These are phyloP conservation scores for Auriscalpium microsporum DNA, from an alignment of 768 basidiomycete genomes.

Conservation along the genomic window DNA sequence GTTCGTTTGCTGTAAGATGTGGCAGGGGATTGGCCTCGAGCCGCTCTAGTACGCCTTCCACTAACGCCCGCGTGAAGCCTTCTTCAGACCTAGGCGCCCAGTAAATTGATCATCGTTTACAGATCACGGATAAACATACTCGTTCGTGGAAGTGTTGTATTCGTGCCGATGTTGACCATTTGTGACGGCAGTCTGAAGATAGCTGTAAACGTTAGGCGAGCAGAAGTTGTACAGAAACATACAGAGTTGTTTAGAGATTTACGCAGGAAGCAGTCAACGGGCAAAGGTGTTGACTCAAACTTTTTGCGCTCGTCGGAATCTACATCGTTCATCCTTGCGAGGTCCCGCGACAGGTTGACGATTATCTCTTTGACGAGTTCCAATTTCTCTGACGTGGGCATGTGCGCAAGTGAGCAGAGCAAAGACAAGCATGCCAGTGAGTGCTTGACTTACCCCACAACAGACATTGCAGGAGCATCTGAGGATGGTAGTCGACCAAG, in stretches of 20 bases:
- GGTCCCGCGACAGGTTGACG: constrained; percentile 46
- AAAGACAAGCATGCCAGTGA: background rate
- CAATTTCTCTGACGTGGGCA: constrained; percentile 52
- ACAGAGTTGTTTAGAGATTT: constrained; percentile 20
- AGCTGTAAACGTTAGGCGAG: background rate
- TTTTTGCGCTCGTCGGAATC: background rate
- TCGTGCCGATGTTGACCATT: constrained; percentile 24
- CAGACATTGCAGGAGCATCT: constrained; percentile 85
- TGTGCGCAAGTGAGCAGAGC: background rate
- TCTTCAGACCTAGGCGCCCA: constrained; percentile 31
- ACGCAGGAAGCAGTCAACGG: constrained; percentile 49
- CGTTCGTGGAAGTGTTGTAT: constrained; percentile 53
- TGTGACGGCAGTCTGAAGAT: too few relatives aligned
- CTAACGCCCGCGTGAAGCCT: constrained; percentile 51
- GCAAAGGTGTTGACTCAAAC: constrained; percentile 39
- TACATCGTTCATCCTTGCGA: constrained; percentile 26
- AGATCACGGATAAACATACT: constrained; percentile 12
- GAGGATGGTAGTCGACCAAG: constrained; percentile 85
- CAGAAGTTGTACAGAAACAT: background rate
- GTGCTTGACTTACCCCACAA: constrained; percentile 64
- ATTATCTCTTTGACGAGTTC: constrained; percentile 81
- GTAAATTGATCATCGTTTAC: background rate
- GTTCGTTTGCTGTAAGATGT: constrained; percentile 70
- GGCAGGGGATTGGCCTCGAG: constrained; percentile 60
- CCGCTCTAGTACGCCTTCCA: constrained; percentile 50